These are phyloP conservation scores for Fusarium incarnatum DNA, from an alignment of 2,329 filamentous ascomycete species.

Conservation along the genomic window DNA sequence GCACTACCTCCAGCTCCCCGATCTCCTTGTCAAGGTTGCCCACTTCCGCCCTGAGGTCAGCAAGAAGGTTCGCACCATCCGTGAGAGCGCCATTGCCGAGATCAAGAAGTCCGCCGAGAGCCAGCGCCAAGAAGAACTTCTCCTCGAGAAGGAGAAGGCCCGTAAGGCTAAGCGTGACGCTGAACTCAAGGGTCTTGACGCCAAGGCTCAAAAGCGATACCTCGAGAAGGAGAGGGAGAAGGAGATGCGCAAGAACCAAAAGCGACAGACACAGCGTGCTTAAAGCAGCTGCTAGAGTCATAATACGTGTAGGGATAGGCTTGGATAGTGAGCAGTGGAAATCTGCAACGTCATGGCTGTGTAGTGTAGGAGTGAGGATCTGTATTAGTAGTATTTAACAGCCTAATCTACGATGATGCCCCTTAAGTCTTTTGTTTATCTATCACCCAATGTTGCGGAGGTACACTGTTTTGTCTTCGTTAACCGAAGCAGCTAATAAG, in stretches of 20 bases:
- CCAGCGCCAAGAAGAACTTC: slow-evolving; percentile 82
- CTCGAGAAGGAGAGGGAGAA: slow-evolving; percentile 84
- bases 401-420: slow-evolving; percentile 30
- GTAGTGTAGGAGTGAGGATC: slow-evolving; percentile 27
- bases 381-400: slow-evolving; percentile 38
- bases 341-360: slow-evolving; percentile 19
- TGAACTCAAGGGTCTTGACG: slow-evolving; percentile 79
- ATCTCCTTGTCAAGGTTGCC: slow-evolving; percentile 78
- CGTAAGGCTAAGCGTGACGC: slow-evolving; percentile 92
- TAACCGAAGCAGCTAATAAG: neutral
- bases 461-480: neutral
- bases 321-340: neutral
- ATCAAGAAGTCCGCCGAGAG: slow-evolving; percentile 85
- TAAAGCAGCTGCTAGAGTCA: slow-evolving; percentile 46
- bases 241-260: slow-evolving; percentile 68
- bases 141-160: slow-evolving; percentile 76
- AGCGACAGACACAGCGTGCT: slow-evolving; percentile 66
- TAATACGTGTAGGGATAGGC: slow-evolving; percentile 1
- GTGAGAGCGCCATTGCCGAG: slow-evolving; percentile 83
- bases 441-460: neutral
- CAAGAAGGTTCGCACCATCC: slow-evolving; percentile 82
- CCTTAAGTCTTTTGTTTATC: neutral
- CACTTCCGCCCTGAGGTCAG: slow-evolving; percentile 93
- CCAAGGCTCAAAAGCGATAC: slow-evolving; percentile 88
- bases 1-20: slow-evolving; percentile 86